Conservation (phyloP, 495 filamentous ascomycete species). For the Thozetella sp. region DNA sequence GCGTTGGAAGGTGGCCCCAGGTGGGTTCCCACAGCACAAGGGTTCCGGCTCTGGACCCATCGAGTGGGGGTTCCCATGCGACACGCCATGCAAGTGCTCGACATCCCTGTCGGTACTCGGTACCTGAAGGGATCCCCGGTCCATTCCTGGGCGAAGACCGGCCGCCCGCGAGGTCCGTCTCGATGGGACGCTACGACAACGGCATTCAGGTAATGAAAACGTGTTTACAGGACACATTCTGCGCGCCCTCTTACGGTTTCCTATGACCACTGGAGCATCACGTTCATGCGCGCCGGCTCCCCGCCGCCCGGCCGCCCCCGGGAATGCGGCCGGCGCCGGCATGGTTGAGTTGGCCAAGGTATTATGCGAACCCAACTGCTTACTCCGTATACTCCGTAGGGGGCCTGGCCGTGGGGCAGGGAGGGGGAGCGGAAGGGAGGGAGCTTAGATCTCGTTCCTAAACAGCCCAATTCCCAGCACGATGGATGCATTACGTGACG, state of each 20-base stretch:
- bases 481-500: neutral
- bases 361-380: too few species aligned
- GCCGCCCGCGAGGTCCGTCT: neutral
- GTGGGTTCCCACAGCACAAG: neutral
- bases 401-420: too few species aligned
- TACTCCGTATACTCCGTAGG: too few species aligned
- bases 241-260: neutral
- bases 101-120: conserved; percentile 13
- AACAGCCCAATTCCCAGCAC: neutral
- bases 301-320: too few species aligned
- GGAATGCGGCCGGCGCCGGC: too few species aligned
- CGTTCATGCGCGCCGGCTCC: too few species aligned
- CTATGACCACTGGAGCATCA: neutral
- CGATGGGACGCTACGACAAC: neutral
- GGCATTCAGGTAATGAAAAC: neutral
- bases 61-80: conserved; percentile 19
- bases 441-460: neutral
- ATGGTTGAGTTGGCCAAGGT: too few species aligned
- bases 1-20: neutral
- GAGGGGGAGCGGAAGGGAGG: too few species aligned
- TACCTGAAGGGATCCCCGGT: conserved; percentile 6
- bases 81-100: conserved; percentile 16
- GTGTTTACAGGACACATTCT: neutral
- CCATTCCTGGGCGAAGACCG: neutral
- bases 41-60: neutral